Conservation (phyloP, 2,329 filamentous ascomycete genomes). For the Grosmannia penicillata region DNA sequence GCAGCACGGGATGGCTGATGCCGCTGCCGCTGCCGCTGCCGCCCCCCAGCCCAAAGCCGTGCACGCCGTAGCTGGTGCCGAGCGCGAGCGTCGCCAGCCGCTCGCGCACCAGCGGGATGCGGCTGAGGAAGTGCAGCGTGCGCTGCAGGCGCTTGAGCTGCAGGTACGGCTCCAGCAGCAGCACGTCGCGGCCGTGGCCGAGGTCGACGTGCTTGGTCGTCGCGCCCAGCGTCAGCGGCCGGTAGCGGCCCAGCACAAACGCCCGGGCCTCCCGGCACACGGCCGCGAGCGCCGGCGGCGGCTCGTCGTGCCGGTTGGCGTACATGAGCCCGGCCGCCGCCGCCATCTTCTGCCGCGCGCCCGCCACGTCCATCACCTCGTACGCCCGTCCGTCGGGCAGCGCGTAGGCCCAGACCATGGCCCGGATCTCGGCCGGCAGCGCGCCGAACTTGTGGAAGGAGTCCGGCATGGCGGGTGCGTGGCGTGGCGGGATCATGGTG, state of each 20-base stretch:
- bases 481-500: slow-evolving; percentile 5
- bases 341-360: slow-evolving; percentile 22
- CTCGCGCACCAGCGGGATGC: slow-evolving; percentile 27
- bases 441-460: slow-evolving; percentile 16
- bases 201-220: slow-evolving; percentile 33
- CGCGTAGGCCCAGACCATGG: slow-evolving; percentile 29
- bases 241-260: slow-evolving; percentile 27
- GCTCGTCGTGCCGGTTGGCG: slow-evolving; percentile 28
- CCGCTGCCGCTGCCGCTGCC: too few species aligned
- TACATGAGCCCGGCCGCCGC: slow-evolving; percentile 29
- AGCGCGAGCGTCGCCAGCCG: slow-evolving; percentile 25
- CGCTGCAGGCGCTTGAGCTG: slow-evolving; percentile 31
- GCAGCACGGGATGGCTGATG: slow-evolving; percentile 28
- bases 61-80: slow-evolving; percentile 29
- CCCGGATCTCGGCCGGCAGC: slow-evolving; percentile 28
- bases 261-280: slow-evolving; percentile 29
- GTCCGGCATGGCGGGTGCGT: slow-evolving; percentile 9
- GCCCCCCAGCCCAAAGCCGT: too few species aligned
- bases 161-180: slow-evolving; percentile 32
- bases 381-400: slow-evolving; percentile 29
- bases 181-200: slow-evolving; percentile 26
- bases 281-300: slow-evolving; percentile 26
- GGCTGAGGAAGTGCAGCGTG: slow-evolving; percentile 28
- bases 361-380: slow-evolving; percentile 30
- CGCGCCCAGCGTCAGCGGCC: slow-evolving; percentile 25